Percentiles rank a stretch among this genome's conserved stretches.
phyloP scores from a whole-genome alignment of 805 yeast species.

The Saturnispora sanitii region DNA sequence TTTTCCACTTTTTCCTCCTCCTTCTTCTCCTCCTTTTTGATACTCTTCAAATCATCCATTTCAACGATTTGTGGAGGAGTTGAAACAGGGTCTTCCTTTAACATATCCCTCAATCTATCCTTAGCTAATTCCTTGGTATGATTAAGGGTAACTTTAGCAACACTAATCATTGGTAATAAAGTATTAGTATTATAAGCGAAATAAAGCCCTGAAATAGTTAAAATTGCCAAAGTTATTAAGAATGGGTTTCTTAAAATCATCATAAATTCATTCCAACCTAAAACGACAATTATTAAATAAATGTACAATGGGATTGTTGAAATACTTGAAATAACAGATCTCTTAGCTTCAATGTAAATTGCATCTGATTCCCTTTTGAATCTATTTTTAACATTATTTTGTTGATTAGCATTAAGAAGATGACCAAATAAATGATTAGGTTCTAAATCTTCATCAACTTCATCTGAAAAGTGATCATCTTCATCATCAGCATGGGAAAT shows the following conservation, averaged over 20 bases:
- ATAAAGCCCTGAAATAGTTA: slow-evolving; percentile 52
- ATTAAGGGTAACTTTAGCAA: slow-evolving; percentile 46
- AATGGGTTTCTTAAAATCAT: slow-evolving; percentile 79
- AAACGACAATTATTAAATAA: slow-evolving; percentile 56
- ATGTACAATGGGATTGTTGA: slow-evolving; percentile 81
- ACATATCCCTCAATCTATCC: slow-evolving; percentile 46
- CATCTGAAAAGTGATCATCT: too few species aligned
- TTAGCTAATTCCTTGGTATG: slow-evolving; percentile 51
- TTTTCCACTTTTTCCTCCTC: too few species aligned
- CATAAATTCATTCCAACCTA: slow-evolving; percentile 96
- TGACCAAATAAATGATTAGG: slow-evolving; percentile 41
- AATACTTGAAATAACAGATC: slow-evolving; percentile 68
- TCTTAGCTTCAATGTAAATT: slow-evolving; percentile 75
- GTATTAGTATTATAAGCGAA: slow-evolving; percentile 61
- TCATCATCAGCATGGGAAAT: slow-evolving; percentile 29
- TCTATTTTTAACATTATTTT: slow-evolving; percentile 43
- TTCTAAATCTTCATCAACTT: slow-evolving; percentile 29
- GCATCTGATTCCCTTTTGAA: slow-evolving; percentile 73
- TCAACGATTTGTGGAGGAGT: slow-evolving; percentile 10
- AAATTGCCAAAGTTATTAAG: slow-evolving; percentile 52
- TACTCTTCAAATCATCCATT: slow-evolving; percentile 8
- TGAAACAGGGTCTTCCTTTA: background rate
- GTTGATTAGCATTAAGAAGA: slow-evolving; percentile 48
- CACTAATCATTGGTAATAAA: slow-evolving; percentile 63
- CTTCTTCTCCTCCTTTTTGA: background rate